A percentile compares a stretch with the other conserved stretches of the same genome.
These are phyloP conservation scores for Candida stauntonica DNA, from an alignment of 805 yeast genomes.

Conservation along the genomic window DNA sequence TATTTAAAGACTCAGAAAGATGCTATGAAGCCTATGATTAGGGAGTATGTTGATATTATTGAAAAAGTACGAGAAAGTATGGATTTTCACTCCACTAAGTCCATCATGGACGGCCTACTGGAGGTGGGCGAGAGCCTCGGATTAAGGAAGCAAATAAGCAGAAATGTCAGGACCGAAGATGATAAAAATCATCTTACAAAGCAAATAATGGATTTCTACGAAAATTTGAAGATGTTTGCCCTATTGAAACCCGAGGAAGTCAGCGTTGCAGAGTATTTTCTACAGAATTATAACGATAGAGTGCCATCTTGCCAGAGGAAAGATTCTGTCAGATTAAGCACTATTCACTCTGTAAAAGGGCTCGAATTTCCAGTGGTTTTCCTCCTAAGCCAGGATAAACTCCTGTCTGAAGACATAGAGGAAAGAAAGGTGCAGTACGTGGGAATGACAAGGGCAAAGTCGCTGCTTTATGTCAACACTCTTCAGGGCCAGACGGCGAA, in stretches of 20 bases:
- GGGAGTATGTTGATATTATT: constrained; percentile 26
- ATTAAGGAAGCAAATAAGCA: constrained; percentile 9
- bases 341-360: constrained; percentile 74
- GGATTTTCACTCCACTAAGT: constrained; percentile 15
- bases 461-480: constrained; percentile 28
- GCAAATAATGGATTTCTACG: constrained; percentile 34
- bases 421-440: constrained; percentile 52
- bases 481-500: too few species aligned
- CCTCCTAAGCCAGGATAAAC: constrained; percentile 11
- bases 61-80: constrained; percentile 12
- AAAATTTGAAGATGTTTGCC: constrained; percentile 30
- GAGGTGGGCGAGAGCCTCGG: constrained; percentile 15
- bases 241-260: constrained; percentile 23
- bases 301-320: constrained; percentile 26
- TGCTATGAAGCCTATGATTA: constrained; percentile 19
- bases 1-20: constrained; percentile 13
- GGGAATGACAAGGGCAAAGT: constrained; percentile 60
- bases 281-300: constrained; percentile 30
- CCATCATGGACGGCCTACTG: constrained; percentile 14
- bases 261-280: constrained; percentile 29
- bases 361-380: constrained; percentile 69
- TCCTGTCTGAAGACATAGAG: constrained; percentile 10
- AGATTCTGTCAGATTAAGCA: constrained; percentile 49
- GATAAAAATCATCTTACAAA: constrained; percentile 26
- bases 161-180: constrained; percentile 18